Base-by-base conservation (phyloP, 2,329 filamentous ascomycete species). In the Chalaropsis ovoidea region DNA sequence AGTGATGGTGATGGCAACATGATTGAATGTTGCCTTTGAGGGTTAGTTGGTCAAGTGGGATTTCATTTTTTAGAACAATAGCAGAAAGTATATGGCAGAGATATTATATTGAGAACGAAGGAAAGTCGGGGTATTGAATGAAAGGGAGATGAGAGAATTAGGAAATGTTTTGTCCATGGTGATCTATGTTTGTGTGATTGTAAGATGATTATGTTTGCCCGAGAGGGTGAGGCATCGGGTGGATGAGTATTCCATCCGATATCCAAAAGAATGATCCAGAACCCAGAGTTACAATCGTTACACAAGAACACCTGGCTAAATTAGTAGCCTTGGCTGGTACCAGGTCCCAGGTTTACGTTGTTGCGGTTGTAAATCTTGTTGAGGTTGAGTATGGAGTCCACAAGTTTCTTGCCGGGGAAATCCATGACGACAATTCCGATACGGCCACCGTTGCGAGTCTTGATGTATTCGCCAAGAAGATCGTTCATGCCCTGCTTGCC, bases 351-450 rank as follows among this genome's bases (percentile, higher is more conserved):
- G 31, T 35, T 35, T 35, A 7, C 7, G 31, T 7, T 35, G 17
- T 11, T 43, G 42, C 13, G 42, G 6, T 10, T 39, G 17, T 15
- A 43, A 15, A 17, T 5, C 4, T 5, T 31, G 45, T 80, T 80
- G 71, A 76, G 75, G 49, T 69, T 70, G 52, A 81, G 64, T 13
- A 81, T 73, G n/a, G 72, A 73, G 19, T 77, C 73, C 43, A 81
- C 75, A 19, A 78, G 72, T 56, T 71, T 72, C 68, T 70, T 71
- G 3, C 79, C 79, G 0, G 78, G 78, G 60, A 81, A 81, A 65
- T 81, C 79, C 1, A 78, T 73, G 68, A 80, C 80, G 43, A 81
- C 72, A 11, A 81, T 71, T 11, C 79, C 79, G 1, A 77, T 75
- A 24, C 75, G 72, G n/a, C 3, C 39, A 13, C 17, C 41, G 24